Base-by-base conservation (phyloP, 257 asterid genomes). In the Ehretia macrophylla region DNA sequence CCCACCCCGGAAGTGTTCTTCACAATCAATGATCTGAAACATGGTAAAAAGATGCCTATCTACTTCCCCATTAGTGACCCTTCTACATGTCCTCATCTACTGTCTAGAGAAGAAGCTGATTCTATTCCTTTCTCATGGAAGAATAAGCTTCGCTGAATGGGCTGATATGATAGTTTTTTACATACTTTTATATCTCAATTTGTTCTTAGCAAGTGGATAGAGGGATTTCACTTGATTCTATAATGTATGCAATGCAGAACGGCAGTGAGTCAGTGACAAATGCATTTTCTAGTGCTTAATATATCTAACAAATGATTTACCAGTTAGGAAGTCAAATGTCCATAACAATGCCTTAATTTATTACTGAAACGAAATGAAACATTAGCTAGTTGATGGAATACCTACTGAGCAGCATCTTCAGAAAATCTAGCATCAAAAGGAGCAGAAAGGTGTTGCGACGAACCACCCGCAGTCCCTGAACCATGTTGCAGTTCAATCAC, bases 391-490 rank as follows among this genome's bases (percentile, higher is more conserved):
- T 10, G 71, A 71, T 60, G 62, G 14, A 51, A 18, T 73, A 78
- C 91, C 95, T 89, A 93, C 58, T 83, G 97, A 61, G 89, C 78
- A 65, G 83, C 66, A 69, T 93, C 97, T 68, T 93, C 99, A 47
- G 84, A 56, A 73, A 93, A 93, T 58, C 97, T 81, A 57, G 99
- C 92, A 77, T 93, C 99, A 45, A 93, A 93, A 14, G 97, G 97
- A 63, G 96, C 89, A 42, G 80, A 17, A 22, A 85, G 62, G 51
- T 72, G 82, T 53, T 81, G 91, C 1, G 93, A 66, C 0, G 87
- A 72, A 58, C 81, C 70, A 23, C 69, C 75, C 35, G 79, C 87
- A 9, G 77, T 46, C 48, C 97, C 96, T 11, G 97, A 86, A 40
- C 96, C 96, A 55, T 84, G 96, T 40, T 86, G 97, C 71, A 93